These are phyloP conservation scores for Rhizoclosmatium globosum DNA, from an alignment of 192 early-diverging fungal species.

Conservation along the genomic window DNA sequence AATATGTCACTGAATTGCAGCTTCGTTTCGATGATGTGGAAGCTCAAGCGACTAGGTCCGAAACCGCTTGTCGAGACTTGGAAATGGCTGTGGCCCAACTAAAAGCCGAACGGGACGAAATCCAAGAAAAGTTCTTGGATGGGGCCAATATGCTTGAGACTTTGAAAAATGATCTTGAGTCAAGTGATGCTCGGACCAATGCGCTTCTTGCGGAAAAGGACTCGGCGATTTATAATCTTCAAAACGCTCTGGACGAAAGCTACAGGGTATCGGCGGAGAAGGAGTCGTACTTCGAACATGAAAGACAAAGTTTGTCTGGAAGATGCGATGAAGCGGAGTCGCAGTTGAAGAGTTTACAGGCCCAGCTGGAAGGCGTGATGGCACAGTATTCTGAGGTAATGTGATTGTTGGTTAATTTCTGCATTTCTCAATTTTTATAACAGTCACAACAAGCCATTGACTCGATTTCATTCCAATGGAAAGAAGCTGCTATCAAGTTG, in stretches of 20 bases:
- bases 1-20: neutral
- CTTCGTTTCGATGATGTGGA: neutral
- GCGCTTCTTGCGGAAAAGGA: conserved; percentile 16
- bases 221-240: conserved; percentile 3
- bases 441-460: conserved; percentile 3
- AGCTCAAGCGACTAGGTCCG: too few relatives aligned
- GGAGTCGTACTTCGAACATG: conserved; percentile 1
- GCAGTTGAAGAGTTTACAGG: conserved; percentile 14
- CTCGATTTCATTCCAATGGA: neutral
- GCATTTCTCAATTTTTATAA: neutral
- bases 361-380: conserved; percentile 19
- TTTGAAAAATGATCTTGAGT: conserved; percentile 10
- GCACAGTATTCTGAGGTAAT: conserved; percentile 31
- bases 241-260: conserved; percentile 9
- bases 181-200: neutral
- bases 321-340: conserved; percentile 16
- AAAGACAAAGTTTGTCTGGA: neutral
- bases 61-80: neutral
- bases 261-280: neutral
- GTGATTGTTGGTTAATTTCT: neutral
- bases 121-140: conserved; percentile 25
- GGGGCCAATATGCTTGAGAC: conserved; percentile 24
- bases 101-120: conserved; percentile 23
- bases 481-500: conserved; percentile 27
- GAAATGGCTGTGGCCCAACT: neutral